Base-by-base conservation (phyloP, 2,329 filamentous ascomycete genomes). In the Penicillium sp. region DNA sequence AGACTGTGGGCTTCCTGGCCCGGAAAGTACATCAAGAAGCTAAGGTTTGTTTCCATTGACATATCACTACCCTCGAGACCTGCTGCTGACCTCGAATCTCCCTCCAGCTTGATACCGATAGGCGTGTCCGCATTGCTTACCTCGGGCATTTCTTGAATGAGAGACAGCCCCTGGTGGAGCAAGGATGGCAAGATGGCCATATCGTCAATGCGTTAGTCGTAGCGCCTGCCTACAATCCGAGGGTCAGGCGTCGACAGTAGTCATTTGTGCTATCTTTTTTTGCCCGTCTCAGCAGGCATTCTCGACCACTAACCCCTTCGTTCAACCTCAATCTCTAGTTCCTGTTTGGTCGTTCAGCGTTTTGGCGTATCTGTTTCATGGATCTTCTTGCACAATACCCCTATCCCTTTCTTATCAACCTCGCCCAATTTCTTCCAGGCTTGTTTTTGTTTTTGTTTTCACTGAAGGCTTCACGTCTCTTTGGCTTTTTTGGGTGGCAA, bases 61-160 rank as follows among this genome's bases (percentile, higher is more conserved):
- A 50, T 27, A n/a, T 27, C 40, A 38, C 43, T 14, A 36, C 48
- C 18, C 24, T 54, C 50, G 45, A 22, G 13, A 13, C 27, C 36
- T 40, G 18, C 18, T 47, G 24, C 48, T 62, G 44, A 60, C 48
- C 14, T 7, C 34, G 4, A 2, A 18, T 18, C 10, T 10, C 10
- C 38, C 16, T 62, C 22, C 36, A 88, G 88, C 76, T 92, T 31
- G 72, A 81, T 2, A 68, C 77, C 7, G 77, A 76, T 42, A 84
- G 83, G 57, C 82, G 79, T 45, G 78, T 96, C 47, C 84, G 85
- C 50, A 82, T 96, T 55, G 87, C 85, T 18, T 95, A 96, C 70
- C 81, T 94, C 72, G 92, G 92, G 61, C 90, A 86, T 68, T 83
- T 92, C 47, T 81, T 96, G 43, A 85, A 86, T 60, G 89, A 93